Percentiles rank a stretch among this genome's conserved stretches.
Conservation (phyloP, 306 rosid genomes). For the Erythrophleum fordii region DNA sequence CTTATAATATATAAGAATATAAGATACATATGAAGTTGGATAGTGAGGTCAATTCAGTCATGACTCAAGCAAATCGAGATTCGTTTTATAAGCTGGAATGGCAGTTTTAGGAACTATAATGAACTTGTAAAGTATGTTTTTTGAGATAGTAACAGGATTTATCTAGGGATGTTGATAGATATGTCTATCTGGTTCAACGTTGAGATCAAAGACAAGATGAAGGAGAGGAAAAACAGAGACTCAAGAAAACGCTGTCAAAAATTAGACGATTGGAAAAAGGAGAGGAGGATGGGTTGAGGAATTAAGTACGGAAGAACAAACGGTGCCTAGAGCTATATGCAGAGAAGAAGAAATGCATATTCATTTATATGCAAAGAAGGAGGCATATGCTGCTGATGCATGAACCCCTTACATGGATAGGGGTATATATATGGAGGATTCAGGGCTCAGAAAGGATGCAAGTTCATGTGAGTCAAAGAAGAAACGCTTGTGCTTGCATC, state of each 20-base stretch:
- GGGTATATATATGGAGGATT: too few relatives aligned
- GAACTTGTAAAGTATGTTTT: too few relatives aligned
- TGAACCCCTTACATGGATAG: too few relatives aligned
- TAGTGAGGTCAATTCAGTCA: not conserved
- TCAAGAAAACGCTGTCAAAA: too few relatives aligned
- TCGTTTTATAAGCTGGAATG: not conserved
- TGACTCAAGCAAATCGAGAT: not conserved
- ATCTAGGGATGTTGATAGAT: too few relatives aligned
- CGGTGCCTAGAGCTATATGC: not conserved
- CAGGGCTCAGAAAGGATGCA: not conserved
- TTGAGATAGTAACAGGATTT: too few relatives aligned
- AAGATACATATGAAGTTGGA: not conserved
- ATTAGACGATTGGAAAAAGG: too few relatives aligned
- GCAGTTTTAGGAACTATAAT: too few relatives aligned
- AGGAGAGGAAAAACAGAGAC: too few relatives aligned
- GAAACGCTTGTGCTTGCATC: not conserved
- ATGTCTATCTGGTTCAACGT: too few relatives aligned
- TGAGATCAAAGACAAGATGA: too few relatives aligned
- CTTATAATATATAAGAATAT: not conserved
- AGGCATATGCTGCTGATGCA: not conserved
- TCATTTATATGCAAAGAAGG: not conserved
- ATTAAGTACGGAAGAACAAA: not conserved
- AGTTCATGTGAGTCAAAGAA: too few relatives aligned
- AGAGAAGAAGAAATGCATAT: not conserved
- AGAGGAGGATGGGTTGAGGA: not conserved